Base-by-base conservation (phyloP, 2,329 filamentous ascomycete species). In the Proliferodiscus dingleyae region DNA sequence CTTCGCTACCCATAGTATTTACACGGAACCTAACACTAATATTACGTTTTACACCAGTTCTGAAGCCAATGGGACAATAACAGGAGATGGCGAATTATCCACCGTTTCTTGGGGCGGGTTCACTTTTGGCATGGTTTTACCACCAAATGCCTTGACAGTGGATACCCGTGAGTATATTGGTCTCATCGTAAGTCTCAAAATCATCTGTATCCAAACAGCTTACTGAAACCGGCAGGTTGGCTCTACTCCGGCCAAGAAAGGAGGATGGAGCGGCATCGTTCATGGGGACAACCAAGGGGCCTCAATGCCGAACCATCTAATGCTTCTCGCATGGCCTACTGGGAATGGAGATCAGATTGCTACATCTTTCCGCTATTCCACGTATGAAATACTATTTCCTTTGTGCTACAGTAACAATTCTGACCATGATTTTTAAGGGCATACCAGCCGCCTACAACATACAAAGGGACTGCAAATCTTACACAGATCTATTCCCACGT, bases 391-490 rank as follows among this genome's bases (percentile, higher is more conserved):
- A 2, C 24, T 33, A 19, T 2, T 24, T 32, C 7, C 13, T 9
- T 9, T 7, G 19, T 18, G 4, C 7, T 15, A 21, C 11, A 29
- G 10, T 8, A 29, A 19, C 8, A 22, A 37, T 11, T 43, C 44
- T 51, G 37, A 47, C 24, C n/a, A n/a, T n/a, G 7, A 22, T 6
- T 41, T 26, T 29, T 43, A 10, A 34, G 67, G 40, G 80, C 78
- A 40, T 86, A 85, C 58, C 69, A 71, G 18, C 67, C 71, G 49
- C 83, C 83, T 0, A 69, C 69, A 0, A 57, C 75, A 28, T 85
- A 86, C 62, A 70, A 71, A 1, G 83, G 83, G 44, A 70, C 78
- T 52, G 80, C 81, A 8, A 78, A 71, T 24, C 61, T 86, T 18
- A 81, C 77, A 0, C 74, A 80, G 52, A 75, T 85, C 50, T 77